Evolutionary conservation across 2,329 filamentous ascomycete species (phyloP), one percentile per base, ranked within the genome.

Genomic region (Sordariomycetes sp.): DNA sequence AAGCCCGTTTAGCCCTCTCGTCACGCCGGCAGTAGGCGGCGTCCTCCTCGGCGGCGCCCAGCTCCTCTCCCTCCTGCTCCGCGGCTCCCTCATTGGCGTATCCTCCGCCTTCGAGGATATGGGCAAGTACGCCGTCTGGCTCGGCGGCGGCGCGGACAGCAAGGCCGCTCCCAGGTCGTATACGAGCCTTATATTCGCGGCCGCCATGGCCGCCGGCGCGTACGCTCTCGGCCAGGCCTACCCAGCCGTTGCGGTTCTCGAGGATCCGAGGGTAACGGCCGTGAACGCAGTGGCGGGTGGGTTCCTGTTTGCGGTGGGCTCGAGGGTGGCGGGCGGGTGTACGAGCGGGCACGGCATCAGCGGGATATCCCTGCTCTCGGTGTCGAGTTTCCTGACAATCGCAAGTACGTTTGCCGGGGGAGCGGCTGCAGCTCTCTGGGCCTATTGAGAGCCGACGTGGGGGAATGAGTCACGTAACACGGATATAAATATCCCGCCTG

Each of bases 291-390:
- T 77, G 0, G 53, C 74, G 0, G 85, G 85, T 1, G 86, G 85
- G 0, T 71, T 79, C 3, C 60, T 79, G 16, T 80, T 87, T 71
- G 76, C 78, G 0, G 66, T 88, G 10, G 86, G 86, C 1, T 75
- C 83, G 1, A 77, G 84, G 54, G 65, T 87, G 58, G 85, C 81
- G 0, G 84, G 83, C 1, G 86, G 86, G 0, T 89, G 86, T 62
- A 86, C 85, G 0, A 85, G 82, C 5, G 85, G 86, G 0, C 86
- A 89, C 66, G 86, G 86, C 0, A 83, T 89, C 61, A 86, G 81
- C 60, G 86, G 86, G 0, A 76, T 88, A 65, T 79, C 81, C n/a
- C 71, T 84, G 60, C 71, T 88, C 55, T 83, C 80, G 0, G 70
- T 79, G 3, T 80, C 83, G 11, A 88, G 85, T 64, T 74, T 87